Evolutionary conservation across 331 rosid species (phyloP), one percentile per base, ranked within the genome.

Genomic region (Erythrophleum ivorense): DNA sequence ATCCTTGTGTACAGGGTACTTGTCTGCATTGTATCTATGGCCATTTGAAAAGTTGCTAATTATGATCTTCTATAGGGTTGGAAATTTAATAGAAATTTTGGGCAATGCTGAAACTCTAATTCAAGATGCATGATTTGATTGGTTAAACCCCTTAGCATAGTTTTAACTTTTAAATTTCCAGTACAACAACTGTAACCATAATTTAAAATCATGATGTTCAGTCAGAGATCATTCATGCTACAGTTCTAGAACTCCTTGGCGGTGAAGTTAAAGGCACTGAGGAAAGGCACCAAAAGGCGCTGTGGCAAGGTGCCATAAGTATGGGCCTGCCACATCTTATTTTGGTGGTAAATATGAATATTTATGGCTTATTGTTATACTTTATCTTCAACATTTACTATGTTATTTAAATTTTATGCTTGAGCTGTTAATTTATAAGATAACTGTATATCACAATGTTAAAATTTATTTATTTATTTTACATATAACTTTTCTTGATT

Each of bases 61-160:
- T 16, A 69, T 57, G 63, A 13, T 57, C 33, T 14, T 29, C 50
- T 41, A 3, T 31, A 4, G 53, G 64, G 29, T 70, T 41, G 10
- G 12, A 8, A 53, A 14, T 41, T n/a, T 31, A 33, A 31, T 54
- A 13, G 62, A 34, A 48, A 53, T 50, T 65, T 67, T 76, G 73
- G 74, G 41, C 48, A 50, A 55, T 48, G 75, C 62, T 48, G 73
- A 55, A 45, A 71, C 76, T 73, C 41, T 14, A 60, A 71, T 50
- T 48, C 15, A 45, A 48, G 55, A 77, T 29, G 78, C 29, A 45
- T 57, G 60, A 14, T 73, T 82, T 82, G 67, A 82, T 84, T 75
- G 36, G 71, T 64, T 60, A 65, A 64, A 46, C 14, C 53, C 73
- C 46, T 65, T n/a, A 2, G 8, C 53, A 41, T 33, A 5, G 19